Percentiles rank a stretch among this genome's conserved stretches.
Evolutionary conservation across 176 grass and related monocot genomes (phyloP).

Genomic region (Pontederia crassipes): DNA sequence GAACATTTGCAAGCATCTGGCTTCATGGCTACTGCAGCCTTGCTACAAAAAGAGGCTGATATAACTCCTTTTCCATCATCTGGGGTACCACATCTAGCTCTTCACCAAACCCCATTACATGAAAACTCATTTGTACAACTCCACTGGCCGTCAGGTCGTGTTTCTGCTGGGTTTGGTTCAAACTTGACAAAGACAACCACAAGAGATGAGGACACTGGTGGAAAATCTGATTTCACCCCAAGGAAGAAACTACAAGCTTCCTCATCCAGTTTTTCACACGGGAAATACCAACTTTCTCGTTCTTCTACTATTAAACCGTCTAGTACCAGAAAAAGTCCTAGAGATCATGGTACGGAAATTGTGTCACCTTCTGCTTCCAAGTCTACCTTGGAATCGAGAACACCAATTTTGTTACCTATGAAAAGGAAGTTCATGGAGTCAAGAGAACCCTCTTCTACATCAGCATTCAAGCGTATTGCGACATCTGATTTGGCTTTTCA

Average conservation of each 20-base stretch:
- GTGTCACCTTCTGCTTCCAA: constrained; percentile 13
- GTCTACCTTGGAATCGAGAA: constrained; percentile 37
- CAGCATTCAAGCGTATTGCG: constrained; percentile 41
- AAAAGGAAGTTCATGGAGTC: constrained; percentile 71
- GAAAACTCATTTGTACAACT: constrained; percentile 51
- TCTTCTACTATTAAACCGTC: constrained; percentile 18
- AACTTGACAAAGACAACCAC: constrained; percentile 27
- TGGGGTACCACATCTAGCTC: constrained; percentile 29
- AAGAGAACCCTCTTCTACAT: constrained; percentile 36
- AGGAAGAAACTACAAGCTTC: constrained; percentile 71
- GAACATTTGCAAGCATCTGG: constrained; percentile 89
- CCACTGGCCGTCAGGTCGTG: constrained; percentile 71
- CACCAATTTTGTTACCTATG: constrained; percentile 64
- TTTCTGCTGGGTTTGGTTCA: constrained; percentile 46
- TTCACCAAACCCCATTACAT: constrained; percentile 50
- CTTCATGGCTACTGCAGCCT: constrained; percentile 57
- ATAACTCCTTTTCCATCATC: constrained; percentile 50
- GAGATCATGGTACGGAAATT: constrained; percentile 30
- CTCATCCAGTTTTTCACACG: constrained; percentile 53
- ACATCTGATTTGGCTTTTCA: constrained; percentile 42
- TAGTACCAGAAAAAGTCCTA: constrained; percentile 26
- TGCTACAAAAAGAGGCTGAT: constrained; percentile 85
- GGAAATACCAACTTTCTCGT: no score
- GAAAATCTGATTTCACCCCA: constrained; percentile 39
- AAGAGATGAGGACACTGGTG: constrained; percentile 33